Evolutionary conservation across 2,329 filamentous ascomycete species (phyloP), one percentile per base, ranked within the genome.

Genomic region (Tolypocladium guangdongense): DNA sequence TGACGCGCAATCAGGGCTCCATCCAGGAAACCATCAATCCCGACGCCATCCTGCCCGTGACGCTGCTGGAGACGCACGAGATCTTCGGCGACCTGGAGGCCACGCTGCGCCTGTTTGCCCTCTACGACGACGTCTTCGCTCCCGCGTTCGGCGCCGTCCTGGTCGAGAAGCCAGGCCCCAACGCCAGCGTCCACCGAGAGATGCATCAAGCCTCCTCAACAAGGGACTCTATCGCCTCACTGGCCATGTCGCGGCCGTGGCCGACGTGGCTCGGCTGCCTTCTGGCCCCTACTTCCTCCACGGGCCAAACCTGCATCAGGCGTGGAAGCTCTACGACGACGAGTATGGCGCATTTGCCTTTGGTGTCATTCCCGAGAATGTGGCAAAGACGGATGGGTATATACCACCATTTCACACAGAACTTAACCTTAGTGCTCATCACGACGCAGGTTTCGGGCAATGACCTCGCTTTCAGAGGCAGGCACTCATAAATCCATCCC

Each of bases 11-110:
- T 7, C 27, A 73, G 71, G 71, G 70, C 51, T 64, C 65, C 22
- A 71, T 73, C n/a, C 62, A 71, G 54, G 68, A 71, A 55, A 70
- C 66, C 35, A 72, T 73, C 55, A 68, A 71, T 24, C 65, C 71
- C 0, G 70, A 73, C 53, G 67, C 65, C 50, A 60, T 73, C 14
- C 61, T 73, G 18, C 71, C 71, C 10, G 68, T 73, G 22, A 72
- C 71, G 14, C 63, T 73, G 6, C 63, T 73, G 7, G 65, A 65
- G 30, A 67, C 70, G 0, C 60, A 66, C 5, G 69, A 73, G 57
- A 60, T 73, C 47, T 69, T 67, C 51, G 61, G 60, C 20, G 60
- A 71, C n/a, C 56, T 73, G 2, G 68, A 72, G 7, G 60, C 58
- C 5, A 62, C 68, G 1, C 56, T 73, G 10, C 53, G 63, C 1